Conservation (phyloP, 1,284 basidiomycete species). For the Caloboletus firmus region DNA sequence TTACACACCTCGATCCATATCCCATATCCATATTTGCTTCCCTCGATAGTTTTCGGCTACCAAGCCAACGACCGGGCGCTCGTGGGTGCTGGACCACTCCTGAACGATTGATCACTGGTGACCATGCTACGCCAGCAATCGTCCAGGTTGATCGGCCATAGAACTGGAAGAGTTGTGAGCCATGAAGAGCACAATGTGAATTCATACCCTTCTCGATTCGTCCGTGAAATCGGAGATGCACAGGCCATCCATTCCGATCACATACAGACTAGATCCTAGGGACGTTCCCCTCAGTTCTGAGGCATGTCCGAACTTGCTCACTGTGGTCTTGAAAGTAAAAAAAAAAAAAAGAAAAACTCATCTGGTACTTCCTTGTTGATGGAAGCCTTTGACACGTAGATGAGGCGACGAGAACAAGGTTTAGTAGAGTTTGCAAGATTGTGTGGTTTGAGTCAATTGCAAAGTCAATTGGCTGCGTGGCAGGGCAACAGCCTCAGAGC, state of each 20-base stretch:
- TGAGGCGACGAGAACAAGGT: not conserved
- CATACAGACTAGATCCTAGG: not conserved
- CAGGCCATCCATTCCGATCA: not conserved
- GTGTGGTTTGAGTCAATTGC: not conserved
- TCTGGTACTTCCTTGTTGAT: not conserved
- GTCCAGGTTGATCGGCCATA: not conserved
- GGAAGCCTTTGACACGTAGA: not conserved
- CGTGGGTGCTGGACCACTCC: not conserved
- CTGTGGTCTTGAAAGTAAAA: not conserved
- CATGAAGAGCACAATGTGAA: not conserved
- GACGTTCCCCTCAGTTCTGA: not conserved
- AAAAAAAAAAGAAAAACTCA: not conserved
- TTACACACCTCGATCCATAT: not conserved
- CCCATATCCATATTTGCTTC: not conserved
- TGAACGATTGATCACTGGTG: not conserved
- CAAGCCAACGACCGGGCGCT: conserved; percentile 7
- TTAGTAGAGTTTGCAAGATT: not conserved
- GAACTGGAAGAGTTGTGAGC: not conserved
- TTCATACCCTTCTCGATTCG: not conserved
- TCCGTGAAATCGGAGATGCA: too few relatives aligned
- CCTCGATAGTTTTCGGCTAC: conserved; percentile 4
- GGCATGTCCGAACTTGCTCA: not conserved
- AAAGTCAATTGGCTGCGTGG: not conserved
- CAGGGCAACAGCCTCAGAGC: too few relatives aligned
- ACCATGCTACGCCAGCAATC: not conserved